These are phyloP conservation scores for Thelonectria olida DNA, from an alignment of 2,329 filamentous ascomycete species.

Conservation along the genomic window DNA sequence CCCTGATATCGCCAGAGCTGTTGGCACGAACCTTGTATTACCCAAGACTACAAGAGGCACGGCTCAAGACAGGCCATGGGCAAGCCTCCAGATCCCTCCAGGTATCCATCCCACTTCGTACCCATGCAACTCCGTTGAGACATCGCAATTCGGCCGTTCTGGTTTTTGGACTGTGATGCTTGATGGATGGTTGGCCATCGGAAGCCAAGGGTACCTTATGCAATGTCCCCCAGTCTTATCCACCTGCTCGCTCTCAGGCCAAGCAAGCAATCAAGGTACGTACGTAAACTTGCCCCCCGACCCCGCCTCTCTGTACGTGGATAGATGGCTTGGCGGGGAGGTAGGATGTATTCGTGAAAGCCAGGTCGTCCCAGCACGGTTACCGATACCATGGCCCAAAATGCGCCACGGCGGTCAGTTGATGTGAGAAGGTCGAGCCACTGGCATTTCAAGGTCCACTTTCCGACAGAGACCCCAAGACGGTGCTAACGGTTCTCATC, in stretches of 20 bases:
- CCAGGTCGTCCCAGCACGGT: constrained; percentile 21
- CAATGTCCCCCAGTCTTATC: background rate
- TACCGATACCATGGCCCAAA: constrained; percentile 38
- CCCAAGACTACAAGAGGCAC: background rate
- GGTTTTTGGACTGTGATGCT: no score
- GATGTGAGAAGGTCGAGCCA: constrained; percentile 15
- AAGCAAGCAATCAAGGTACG: no score
- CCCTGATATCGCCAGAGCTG: background rate
- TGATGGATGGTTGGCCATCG: background rate
- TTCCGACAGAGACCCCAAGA: constrained; percentile 15
- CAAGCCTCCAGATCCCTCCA: background rate
- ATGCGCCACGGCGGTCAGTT: constrained; percentile 28
- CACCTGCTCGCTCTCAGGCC: background rate
- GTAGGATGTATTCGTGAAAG: background rate
- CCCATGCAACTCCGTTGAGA: no score
- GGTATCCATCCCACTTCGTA: background rate
- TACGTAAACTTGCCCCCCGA: background rate
- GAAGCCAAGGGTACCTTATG: background rate
- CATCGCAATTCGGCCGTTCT: no score
- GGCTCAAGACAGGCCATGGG: no score
- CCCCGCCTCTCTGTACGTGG: background rate
- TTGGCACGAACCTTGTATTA: background rate
- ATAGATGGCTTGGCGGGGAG: constrained; percentile 1
- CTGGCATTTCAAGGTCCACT: constrained; percentile 2
- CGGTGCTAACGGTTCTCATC: constrained; percentile 35